Evolutionary conservation across 2,329 filamentous ascomycete genomes (phyloP).

Genomic region (Pseudodiploospora longispora): DNA sequence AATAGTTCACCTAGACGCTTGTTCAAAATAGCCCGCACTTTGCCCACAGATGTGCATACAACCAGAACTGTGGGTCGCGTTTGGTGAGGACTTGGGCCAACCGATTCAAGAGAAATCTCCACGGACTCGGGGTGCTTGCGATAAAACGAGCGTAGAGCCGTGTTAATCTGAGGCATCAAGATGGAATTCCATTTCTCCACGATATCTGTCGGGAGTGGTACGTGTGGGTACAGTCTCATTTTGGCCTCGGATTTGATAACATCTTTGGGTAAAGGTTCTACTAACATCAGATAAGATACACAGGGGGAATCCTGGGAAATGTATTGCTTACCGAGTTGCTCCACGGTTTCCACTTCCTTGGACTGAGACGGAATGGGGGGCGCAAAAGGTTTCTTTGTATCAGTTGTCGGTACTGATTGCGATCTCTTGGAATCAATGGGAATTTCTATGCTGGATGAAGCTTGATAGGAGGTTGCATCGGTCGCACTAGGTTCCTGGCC

Average conservation of each 20-base stretch:
- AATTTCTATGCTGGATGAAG: neutral
- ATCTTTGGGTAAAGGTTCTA: conserved; percentile 15
- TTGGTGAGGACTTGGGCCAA: conserved; percentile 59
- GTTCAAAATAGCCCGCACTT: conserved; percentile 63
- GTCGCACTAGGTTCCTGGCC: conserved; percentile 36
- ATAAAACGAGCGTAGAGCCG: conserved; percentile 62
- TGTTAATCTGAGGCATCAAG: conserved; percentile 66
- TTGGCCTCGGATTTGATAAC: conserved; percentile 29
- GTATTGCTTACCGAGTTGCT: neutral
- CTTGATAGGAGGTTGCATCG: conserved; percentile 1
- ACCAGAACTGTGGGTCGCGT: conserved; percentile 68
- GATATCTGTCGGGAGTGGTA: conserved; percentile 49
- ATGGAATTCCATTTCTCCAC: conserved; percentile 65
- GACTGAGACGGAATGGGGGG: neutral
- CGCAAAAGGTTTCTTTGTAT: conserved; percentile 5
- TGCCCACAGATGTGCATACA: conserved; percentile 66
- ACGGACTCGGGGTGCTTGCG: conserved; percentile 67
- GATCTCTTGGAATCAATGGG: conserved; percentile 3
- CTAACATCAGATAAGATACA: too few species aligned
- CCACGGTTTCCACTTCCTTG: neutral
- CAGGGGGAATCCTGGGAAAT: neutral
- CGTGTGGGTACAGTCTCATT: conserved; percentile 51
- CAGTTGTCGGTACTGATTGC: neutral
- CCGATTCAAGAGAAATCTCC: conserved; percentile 68
- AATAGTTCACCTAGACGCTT: conserved; percentile 59